Base-by-base conservation (phyloP, 306 rosid species). In the Pterocarpus santalinus region DNA sequence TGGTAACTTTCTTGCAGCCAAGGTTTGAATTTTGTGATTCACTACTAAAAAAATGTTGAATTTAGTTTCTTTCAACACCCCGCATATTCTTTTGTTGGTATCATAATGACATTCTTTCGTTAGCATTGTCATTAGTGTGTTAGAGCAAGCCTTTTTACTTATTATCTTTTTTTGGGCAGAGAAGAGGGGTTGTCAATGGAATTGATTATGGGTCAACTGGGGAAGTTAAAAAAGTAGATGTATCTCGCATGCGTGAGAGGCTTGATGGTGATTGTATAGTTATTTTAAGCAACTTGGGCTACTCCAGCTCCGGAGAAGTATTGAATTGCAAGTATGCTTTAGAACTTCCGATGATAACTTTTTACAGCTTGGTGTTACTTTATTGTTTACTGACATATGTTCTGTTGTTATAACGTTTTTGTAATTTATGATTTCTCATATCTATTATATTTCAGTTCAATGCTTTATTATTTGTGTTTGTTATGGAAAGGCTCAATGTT, bases 121-220 rank as follows among this genome's bases (percentile, higher is more conserved):
- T 81, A 75, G 10, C 76, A 70, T 46, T 69, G 33, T 17, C 76
- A 64, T 66, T 73, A 56, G 69, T 52, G 33, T 56, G 66, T 77
- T 46, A 44, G 60, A 43, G 56, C 56, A 81, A 49, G 75, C 28
- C 16, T 43, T 82, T 49, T 7, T 39, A 1, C 52, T 22, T 49
- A 47, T 75, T 76, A 11, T 49, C 65, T 79, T 16, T 17, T 76
- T 22, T 22, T 86, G 81, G 83, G 67, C 90, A 95, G 99, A 93
- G 94, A 88, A 88, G 89, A 83, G 99, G 99, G 79, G 98, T 95
- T 61, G 89, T 92, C 73, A 88, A 83, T 12, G 98, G 99, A 77
- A 87, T 93, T 72, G 99, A 95, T 87, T 95, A 86, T 85, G 98
- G 99, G 68, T 87, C 93, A 79, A 95, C 99, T n/a, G 99, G 99